These are phyloP conservation scores for Capsella rubella DNA, from an alignment of 441 rosid species.

Conservation along the genomic window DNA sequence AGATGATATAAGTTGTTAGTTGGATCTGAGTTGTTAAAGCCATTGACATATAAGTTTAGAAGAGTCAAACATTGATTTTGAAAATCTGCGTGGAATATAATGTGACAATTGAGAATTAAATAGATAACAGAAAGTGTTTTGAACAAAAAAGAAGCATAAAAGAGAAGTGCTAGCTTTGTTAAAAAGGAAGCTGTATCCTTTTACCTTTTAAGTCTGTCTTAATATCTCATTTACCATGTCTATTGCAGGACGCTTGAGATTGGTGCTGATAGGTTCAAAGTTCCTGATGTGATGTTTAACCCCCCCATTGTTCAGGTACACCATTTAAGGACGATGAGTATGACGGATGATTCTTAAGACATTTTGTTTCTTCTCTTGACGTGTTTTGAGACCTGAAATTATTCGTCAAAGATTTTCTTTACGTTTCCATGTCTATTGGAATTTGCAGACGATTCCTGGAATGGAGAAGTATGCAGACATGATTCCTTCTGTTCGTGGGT, in stretches of 20 bases:
- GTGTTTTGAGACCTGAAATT: conserved; percentile 9
- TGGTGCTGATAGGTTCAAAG: conserved; percentile 97
- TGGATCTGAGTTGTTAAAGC: not conserved
- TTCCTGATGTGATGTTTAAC: conserved; percentile 95
- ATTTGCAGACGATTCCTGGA: conserved; percentile 89
- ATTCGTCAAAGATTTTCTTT: not conserved
- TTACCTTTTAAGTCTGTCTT: conserved; percentile 13
- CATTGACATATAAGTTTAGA: not conserved
- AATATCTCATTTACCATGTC: conserved; percentile 26
- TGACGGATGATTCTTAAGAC: not conserved
- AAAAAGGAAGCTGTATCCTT: not conserved
- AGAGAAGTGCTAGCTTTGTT: not conserved
- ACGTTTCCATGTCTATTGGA: conserved; percentile 26
- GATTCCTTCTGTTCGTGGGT: conserved; percentile 73
- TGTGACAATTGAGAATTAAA: not conserved
- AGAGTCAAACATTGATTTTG: conserved; percentile 19
- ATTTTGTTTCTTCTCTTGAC: conserved; percentile 18
- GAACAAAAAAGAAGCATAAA: no score
- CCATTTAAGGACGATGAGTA: not conserved
- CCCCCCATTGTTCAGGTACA: conserved; percentile 86
- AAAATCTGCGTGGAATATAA: conserved; percentile 4
- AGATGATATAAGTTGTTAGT: not conserved
- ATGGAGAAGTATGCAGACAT: conserved; percentile 77
- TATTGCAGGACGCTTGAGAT: conserved; percentile 90
- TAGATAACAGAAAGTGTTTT: not conserved